These are phyloP conservation scores for Chaetomium globosum DNA, from an alignment of 2,329 filamentous ascomycete genomes.

Conservation along the genomic window DNA sequence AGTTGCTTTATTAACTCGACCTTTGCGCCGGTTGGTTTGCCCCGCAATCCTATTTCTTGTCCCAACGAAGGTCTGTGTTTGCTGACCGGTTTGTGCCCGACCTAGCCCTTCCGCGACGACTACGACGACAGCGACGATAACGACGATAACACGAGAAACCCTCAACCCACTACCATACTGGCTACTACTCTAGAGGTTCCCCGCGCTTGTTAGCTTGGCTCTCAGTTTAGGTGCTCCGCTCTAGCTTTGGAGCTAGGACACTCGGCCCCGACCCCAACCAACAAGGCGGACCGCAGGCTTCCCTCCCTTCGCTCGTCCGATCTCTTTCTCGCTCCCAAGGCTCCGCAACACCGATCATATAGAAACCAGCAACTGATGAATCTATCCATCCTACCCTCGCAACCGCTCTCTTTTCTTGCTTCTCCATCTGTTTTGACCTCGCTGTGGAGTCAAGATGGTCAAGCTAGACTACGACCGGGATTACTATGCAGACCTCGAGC, in stretches of 20 bases:
- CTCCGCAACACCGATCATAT: neutral
- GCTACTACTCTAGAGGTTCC: slow-evolving; percentile 1
- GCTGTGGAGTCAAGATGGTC: slow-evolving; percentile 57
- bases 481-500: slow-evolving; percentile 83
- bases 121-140: neutral
- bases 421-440: slow-evolving; percentile 16
- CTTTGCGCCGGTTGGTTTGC: slow-evolving; percentile 14
- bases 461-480: slow-evolving; percentile 70
- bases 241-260: slow-evolving; percentile 4
- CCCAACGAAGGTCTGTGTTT: neutral
- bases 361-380: slow-evolving; percentile 17
- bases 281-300: slow-evolving; percentile 11
- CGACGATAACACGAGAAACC: slow-evolving; percentile 10
- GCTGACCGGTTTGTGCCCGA: slow-evolving; percentile 25
- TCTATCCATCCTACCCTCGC: neutral
- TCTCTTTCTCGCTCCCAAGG: slow-evolving; percentile 1
- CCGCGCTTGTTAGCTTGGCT: neutral
- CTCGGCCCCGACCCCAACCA: slow-evolving; percentile 2
- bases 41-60: slow-evolving; percentile 18
- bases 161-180: neutral
- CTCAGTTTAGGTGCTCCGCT: slow-evolving; percentile 6
- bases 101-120: neutral
- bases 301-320: neutral
- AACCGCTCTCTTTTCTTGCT: neutral
- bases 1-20: neutral